Percentiles rank a stretch among this genome's conserved stretches.
These are phyloP conservation scores for Juglanconis sp. DNA, from an alignment of 2,329 filamentous ascomycete species.

Conservation along the genomic window DNA sequence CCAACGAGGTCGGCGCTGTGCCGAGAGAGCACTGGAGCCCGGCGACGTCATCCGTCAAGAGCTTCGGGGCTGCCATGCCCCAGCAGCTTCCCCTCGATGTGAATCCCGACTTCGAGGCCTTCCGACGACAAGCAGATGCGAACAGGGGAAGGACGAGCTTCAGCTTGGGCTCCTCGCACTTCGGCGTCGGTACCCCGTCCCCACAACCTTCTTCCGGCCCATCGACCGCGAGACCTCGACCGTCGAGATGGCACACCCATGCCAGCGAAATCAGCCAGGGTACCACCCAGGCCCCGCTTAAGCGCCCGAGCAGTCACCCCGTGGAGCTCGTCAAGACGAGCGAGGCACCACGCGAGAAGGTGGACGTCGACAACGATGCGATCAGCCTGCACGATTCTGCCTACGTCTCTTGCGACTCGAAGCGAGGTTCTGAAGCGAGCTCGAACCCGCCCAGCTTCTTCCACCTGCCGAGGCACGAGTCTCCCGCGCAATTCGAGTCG, in stretches of 20 bases:
- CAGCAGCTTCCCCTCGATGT: slow-evolving; percentile 69
- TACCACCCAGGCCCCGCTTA: slow-evolving; percentile 18
- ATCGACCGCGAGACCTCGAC: slow-evolving; percentile 36
- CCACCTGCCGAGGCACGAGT: slow-evolving; percentile 43
- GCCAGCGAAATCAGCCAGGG: slow-evolving; percentile 35
- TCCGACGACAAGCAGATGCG: slow-evolving; percentile 68
- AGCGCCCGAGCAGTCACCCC: not conserved
- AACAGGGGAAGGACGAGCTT: slow-evolving; percentile 49
- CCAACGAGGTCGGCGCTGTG: slow-evolving; percentile 60
- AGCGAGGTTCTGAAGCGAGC: slow-evolving; percentile 49
- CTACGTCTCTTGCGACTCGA: slow-evolving; percentile 52
- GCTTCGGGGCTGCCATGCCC: slow-evolving; percentile 65
- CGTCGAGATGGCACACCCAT: slow-evolving; percentile 47
- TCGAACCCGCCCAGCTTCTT: slow-evolving; percentile 37
- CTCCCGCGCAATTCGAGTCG: slow-evolving; percentile 41
- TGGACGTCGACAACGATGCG: slow-evolving; percentile 45
- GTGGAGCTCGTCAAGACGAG: slow-evolving; percentile 17
- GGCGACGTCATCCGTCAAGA: slow-evolving; percentile 66
- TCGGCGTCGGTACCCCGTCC: slow-evolving; percentile 31
- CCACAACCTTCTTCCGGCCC: slow-evolving; percentile 20
- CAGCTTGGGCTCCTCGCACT: slow-evolving; percentile 43
- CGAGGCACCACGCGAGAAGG: slow-evolving; percentile 25
- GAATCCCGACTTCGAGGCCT: slow-evolving; percentile 80
- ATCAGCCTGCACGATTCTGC: slow-evolving; percentile 50
- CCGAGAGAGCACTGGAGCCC: slow-evolving; percentile 73